Conservation (phyloP, 2,329 filamentous ascomycete species). For the Harringtonia aguacate region DNA sequence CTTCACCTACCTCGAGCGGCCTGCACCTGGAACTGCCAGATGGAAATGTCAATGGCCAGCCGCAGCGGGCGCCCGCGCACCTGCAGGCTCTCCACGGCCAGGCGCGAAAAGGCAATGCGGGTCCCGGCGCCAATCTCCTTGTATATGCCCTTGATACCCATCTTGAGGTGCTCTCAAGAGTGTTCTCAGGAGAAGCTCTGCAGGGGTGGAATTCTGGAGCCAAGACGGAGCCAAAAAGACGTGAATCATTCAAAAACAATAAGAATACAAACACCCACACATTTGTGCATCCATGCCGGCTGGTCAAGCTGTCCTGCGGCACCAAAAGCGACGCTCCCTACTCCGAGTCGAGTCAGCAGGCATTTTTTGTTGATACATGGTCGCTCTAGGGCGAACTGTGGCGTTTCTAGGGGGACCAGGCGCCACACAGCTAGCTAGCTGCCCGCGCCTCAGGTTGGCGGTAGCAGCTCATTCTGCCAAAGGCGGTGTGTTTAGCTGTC, state of each 20-base stretch:
- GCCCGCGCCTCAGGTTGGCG: not conserved
- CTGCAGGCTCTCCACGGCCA: conserved; percentile 69
- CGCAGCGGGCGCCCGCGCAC: conserved; percentile 62
- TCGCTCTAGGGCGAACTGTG: conserved; percentile 14
- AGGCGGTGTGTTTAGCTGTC: too few species aligned
- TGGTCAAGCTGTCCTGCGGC: too few species aligned
- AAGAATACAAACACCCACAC: too few species aligned
- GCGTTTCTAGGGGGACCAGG: conserved; percentile 15
- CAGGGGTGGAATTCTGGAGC: too few species aligned
- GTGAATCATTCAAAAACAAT: too few species aligned
- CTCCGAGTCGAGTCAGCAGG: too few species aligned
- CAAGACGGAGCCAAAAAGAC: not conserved
- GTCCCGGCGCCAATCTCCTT: conserved; percentile 76
- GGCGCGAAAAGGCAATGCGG: conserved; percentile 69
- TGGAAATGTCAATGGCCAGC: conserved; percentile 86
- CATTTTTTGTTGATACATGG: conserved; percentile 18
- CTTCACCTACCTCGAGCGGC: conserved; percentile 54
- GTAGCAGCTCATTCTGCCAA: conserved; percentile 1
- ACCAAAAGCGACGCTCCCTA: too few species aligned
- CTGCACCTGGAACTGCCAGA: conserved; percentile 94
- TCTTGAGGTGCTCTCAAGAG: conserved; percentile 16
- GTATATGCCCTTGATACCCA: conserved; percentile 73
- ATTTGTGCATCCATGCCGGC: too few species aligned
- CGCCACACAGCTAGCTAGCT: not conserved
- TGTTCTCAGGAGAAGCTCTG: too few species aligned